phyloP scores from a whole-genome alignment of 2,329 filamentous ascomycete species.

The Chalara sp. region DNA sequence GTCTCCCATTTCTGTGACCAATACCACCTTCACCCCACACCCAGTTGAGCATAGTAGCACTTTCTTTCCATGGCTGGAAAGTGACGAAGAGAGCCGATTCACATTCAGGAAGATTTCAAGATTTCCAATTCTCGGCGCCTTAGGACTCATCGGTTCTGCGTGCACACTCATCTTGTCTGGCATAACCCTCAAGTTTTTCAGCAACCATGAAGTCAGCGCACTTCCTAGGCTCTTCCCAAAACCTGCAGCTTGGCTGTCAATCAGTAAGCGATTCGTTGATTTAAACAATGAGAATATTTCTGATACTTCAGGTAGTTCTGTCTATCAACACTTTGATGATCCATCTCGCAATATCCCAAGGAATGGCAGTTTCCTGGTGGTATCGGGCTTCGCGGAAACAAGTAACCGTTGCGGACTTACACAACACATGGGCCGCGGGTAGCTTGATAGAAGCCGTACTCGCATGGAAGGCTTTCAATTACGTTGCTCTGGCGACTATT shows the following conservation, averaged over 20 bases:
- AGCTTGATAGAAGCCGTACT: constrained; percentile 2
- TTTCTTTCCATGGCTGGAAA: constrained; percentile 10
- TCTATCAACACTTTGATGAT: constrained; percentile 7
- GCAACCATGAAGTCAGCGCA: background rate
- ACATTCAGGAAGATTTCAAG: background rate
- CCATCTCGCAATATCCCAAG: constrained; percentile 6
- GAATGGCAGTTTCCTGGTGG: constrained; percentile 7
- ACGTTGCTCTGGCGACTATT: constrained; percentile 7
- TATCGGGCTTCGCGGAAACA: constrained; percentile 1
- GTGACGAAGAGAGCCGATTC: constrained; percentile 1
- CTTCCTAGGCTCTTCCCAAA: constrained; percentile 5
- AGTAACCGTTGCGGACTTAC: constrained; percentile 7
- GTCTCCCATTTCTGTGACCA: too few relatives aligned
- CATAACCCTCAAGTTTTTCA: background rate
- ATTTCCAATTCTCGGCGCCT: background rate
- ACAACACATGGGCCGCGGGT: constrained; percentile 7
- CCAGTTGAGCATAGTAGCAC: background rate
- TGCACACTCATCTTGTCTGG: background rate
- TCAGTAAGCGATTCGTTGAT: background rate
- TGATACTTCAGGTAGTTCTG: background rate
- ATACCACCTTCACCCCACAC: too few relatives aligned
- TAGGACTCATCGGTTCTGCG: background rate
- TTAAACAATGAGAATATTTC: too few relatives aligned
- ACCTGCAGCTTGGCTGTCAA: constrained; percentile 8
- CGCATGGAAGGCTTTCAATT: constrained; percentile 7